Base-by-base conservation (phyloP, 2,329 filamentous ascomycete genomes). In the Mariannaea elegans region DNA sequence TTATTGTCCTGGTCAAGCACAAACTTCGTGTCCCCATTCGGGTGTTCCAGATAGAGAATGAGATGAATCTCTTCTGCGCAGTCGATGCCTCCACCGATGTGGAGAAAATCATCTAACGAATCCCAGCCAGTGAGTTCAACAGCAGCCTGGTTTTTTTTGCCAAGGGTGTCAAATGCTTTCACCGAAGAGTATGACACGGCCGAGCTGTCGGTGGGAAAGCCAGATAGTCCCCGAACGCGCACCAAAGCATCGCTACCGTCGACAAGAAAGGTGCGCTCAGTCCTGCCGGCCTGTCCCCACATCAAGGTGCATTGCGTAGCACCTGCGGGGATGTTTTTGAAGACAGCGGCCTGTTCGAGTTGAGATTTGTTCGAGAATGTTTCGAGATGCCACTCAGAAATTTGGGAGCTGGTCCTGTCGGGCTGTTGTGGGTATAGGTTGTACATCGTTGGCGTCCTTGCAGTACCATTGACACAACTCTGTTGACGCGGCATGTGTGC, bases 291-390 rank as follows among this genome's bases (percentile, higher is more conserved):
- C 29, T 56, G 53, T 18, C n/a, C 27, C 53, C 53, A 56, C 39
- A 27, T 32, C 18, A 56, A 21, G 21, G 39, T 32, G 38, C 53
- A 56, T 4, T 24, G n/a, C 19, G 48, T 56, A 23, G 53, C 53
- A 2, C 32, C 53, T 2, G 53, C 36, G 21, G 53, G 53, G 31
- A 56, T 56, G 3, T 36, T 36, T 6, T 31, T 36, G 46, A 56
- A 56, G 21, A 56, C 53, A 18, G 46, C 46, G 10, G 46, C 53
- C 27, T 56, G 53, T 27, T 56, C 53, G 18, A 56, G 36, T 19
- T 56, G 53, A 8, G 53, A 56, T 19, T 49, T 50, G 46, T 56
- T 45, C 34, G 36, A 42, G 29, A 50, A 56, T 4, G 53, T 56
- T 24, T 56, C 53, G 31, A 56, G 24, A 27, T 56, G 53, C 52